These are phyloP conservation scores for Hyaloperonospora brassicae DNA, from an alignment of 352 stramenopile genomes.

Conservation along the genomic window DNA sequence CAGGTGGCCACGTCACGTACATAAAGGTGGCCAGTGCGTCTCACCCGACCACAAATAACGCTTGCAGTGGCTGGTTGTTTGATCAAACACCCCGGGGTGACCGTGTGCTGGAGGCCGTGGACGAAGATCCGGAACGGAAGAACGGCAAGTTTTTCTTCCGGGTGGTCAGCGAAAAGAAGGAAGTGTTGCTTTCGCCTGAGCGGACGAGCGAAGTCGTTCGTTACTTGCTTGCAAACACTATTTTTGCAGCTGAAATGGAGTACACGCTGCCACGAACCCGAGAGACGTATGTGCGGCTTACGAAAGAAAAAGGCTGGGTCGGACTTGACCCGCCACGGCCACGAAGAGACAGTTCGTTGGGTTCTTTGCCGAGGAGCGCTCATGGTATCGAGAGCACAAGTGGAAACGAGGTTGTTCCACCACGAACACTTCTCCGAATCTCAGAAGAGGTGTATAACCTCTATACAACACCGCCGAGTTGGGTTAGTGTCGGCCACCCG, in stretches of 20 bases:
- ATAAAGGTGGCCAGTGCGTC: conserved; percentile 55
- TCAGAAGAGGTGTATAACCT: conserved; percentile 75
- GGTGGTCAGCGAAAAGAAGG: conserved; percentile 56
- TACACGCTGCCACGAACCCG: conserved; percentile 68
- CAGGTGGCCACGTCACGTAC: conserved; percentile 69
- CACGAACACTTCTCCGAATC: conserved; percentile 46
- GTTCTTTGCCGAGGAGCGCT: no score
- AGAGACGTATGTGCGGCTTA: conserved; percentile 61
- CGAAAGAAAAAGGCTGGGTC: conserved; percentile 78
- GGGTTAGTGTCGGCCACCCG: conserved; percentile 69
- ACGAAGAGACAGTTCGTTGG: no score
- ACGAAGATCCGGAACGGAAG: conserved; percentile 71
- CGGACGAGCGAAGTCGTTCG: conserved; percentile 54
- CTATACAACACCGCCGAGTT: conserved; percentile 65
- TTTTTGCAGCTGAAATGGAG: conserved; percentile 76
- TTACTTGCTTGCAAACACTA: conserved; percentile 54
- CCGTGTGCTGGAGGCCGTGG: conserved; percentile 56
- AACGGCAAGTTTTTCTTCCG: conserved; percentile 80
- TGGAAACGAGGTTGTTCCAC: no score
- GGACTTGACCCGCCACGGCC: conserved; percentile 29
- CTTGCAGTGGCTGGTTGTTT: conserved; percentile 55
- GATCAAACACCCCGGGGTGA: conserved; percentile 55
- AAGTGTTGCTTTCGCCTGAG: conserved; percentile 70
- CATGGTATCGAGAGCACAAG: no score
- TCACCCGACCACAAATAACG: no score